phyloP scores from a whole-genome alignment of 257 asterid genomes.

The Knoxia roxburghii region DNA sequence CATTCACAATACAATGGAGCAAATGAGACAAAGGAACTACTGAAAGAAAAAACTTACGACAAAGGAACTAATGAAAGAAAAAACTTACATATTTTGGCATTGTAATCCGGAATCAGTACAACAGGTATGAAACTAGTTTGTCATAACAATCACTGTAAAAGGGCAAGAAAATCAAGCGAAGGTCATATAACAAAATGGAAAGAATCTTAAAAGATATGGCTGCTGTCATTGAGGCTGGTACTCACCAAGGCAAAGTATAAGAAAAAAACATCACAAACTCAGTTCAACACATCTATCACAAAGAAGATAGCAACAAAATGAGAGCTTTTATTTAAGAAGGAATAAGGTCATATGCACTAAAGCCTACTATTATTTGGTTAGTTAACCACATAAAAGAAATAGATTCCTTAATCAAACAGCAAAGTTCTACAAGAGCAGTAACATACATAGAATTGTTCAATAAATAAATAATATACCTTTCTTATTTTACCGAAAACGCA shows the following conservation, averaged over 20 bases:
- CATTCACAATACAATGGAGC: too few relatives aligned
- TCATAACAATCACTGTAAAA: slow-evolving; percentile 79
- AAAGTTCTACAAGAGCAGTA: background rate
- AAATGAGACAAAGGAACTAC: too few relatives aligned
- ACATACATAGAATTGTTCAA: background rate
- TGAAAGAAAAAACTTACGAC: too few relatives aligned
- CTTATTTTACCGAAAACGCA: background rate
- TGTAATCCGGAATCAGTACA: slow-evolving; percentile 91
- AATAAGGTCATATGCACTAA: too few relatives aligned
- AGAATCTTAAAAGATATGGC: too few relatives aligned
- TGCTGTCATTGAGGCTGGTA: too few relatives aligned
- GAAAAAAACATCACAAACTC: too few relatives aligned
- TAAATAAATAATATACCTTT: background rate
- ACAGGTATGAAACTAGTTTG: slow-evolving; percentile 67
- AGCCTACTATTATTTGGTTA: too few relatives aligned
- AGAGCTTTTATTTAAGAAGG: background rate
- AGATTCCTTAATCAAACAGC: background rate
- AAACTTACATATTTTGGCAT: slow-evolving; percentile 63
- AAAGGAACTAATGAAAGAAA: background rate
- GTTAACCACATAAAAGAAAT: background rate
- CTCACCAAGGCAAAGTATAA: too few relatives aligned
- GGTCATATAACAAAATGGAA: background rate
- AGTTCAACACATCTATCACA: background rate
- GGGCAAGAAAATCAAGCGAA: slow-evolving; percentile 13
- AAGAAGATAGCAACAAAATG: background rate